A percentile compares a stretch with the other conserved stretches of the same genome.
These are phyloP conservation scores for Eucalyptus albens DNA, from an alignment of 345 rosid genomes.

Conservation along the genomic window DNA sequence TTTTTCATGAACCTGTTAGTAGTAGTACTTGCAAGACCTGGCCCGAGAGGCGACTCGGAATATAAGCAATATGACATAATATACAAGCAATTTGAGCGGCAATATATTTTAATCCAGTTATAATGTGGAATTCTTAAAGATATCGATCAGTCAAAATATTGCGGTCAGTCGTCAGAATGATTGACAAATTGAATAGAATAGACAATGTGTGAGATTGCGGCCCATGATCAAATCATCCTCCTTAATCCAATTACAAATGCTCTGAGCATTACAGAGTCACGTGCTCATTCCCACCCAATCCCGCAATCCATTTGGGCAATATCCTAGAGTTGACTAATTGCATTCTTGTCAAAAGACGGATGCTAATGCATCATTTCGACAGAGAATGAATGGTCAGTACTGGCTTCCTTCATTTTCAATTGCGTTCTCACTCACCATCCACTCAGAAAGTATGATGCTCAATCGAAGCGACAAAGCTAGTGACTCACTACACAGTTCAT, in stretches of 20 bases:
- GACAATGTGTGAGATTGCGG: neutral
- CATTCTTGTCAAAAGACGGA: neutral
- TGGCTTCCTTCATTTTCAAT: neutral
- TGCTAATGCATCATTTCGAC: neutral
- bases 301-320: rapidly evolving
- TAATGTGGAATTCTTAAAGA: neutral
- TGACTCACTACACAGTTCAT: rapidly evolving
- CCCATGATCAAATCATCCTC: neutral
- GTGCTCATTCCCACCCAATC: neutral
- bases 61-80: neutral
- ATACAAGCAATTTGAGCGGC: neutral
- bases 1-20: too few relatives aligned
- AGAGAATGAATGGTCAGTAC: neutral
- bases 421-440: neutral
- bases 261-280: rapidly evolving
- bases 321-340: neutral
- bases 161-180: rapidly evolving
- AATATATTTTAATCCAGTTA: neutral
- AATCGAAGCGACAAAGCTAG: neutral
- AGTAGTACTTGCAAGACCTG: too few relatives aligned
- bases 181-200: neutral
- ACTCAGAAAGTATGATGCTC: neutral
- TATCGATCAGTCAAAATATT: neutral
- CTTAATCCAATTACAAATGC: neutral
- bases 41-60: too few relatives aligned